Evolutionary conservation across 352 stramenopile genomes (phyloP).

Genomic region (Pilasporangium apinafurcum): DNA sequence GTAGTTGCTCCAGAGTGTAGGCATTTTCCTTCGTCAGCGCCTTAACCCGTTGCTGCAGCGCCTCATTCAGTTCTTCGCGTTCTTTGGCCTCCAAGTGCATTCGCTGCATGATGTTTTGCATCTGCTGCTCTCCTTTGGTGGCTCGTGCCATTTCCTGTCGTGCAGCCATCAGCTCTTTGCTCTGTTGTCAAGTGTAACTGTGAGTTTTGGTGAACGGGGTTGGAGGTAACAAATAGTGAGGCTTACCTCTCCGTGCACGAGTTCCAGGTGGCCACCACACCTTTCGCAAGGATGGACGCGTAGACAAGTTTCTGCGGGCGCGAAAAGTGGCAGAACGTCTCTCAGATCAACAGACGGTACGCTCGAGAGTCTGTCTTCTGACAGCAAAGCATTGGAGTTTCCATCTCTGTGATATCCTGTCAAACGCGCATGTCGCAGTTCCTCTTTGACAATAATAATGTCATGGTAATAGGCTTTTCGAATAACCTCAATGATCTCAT

Average conservation of each 20-base stretch:
- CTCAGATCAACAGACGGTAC: conserved; percentile 71
- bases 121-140: conserved; percentile 67
- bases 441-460: conserved; percentile 79
- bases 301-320: conserved; percentile 63
- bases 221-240: background rate
- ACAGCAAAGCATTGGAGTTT: background rate
- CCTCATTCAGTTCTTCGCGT: conserved; percentile 66
- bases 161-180: conserved; percentile 57
- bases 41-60: conserved; percentile 70
- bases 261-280: conserved; percentile 67
- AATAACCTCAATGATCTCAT: conserved; percentile 70
- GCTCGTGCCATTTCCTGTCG: conserved; percentile 57
- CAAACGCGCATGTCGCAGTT: conserved; percentile 32
- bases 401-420: background rate
- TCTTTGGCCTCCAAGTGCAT: conserved; percentile 63
- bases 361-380: conserved; percentile 42
- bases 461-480: conserved; percentile 76
- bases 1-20: conserved; percentile 72
- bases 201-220: background rate
- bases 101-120: conserved; percentile 55
- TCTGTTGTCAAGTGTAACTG: conserved; percentile 16
- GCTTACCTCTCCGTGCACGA: conserved; percentile 69
- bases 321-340: conserved; percentile 63
- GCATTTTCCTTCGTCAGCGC: conserved; percentile 70
- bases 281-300: conserved; percentile 67